Evolutionary conservation across 257 asterid species (phyloP).

Genomic region (Fraxinus excelsior): DNA sequence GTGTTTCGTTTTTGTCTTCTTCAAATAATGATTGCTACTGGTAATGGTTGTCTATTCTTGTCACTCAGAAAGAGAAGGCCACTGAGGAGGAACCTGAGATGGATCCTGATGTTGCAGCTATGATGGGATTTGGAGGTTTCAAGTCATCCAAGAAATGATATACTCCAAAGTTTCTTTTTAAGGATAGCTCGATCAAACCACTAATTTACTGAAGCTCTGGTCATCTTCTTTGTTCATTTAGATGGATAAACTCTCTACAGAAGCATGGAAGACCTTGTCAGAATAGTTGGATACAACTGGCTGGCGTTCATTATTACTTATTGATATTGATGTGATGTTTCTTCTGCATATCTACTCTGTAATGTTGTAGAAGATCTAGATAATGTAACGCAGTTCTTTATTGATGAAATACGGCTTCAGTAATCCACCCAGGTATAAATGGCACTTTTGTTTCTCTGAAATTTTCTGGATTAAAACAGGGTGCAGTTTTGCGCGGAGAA

Average conservation of each 20-base stretch:
- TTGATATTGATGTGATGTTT: background rate
- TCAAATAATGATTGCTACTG: conserved; percentile 9
- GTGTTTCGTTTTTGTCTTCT: background rate
- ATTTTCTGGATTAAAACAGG: background rate
- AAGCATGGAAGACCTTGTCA: background rate
- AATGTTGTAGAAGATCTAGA: background rate
- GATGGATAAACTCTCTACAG: background rate
- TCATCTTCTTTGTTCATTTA: background rate
- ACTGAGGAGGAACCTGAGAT: conserved; percentile 85
- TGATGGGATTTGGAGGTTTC: conserved; percentile 99
- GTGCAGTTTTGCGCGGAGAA: background rate
- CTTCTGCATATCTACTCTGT: background rate
- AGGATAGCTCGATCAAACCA: conserved; percentile 1
- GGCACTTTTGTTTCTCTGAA: background rate
- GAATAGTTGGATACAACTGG: background rate
- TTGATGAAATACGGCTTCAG: background rate
- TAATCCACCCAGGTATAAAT: background rate
- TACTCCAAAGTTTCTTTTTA: background rate
- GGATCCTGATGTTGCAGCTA: conserved; percentile 87
- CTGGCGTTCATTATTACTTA: background rate
- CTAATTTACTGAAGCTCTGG: background rate
- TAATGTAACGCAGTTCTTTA: background rate
- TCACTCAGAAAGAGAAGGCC: conserved; percentile 73
- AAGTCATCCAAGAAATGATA: conserved; percentile 75
- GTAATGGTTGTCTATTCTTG: conserved; percentile 11